Evolutionary conservation across 768 basidiomycete genomes (phyloP), one percentile per base, ranked within the genome.

Genomic region (Paxillus ammoniavirescens): DNA sequence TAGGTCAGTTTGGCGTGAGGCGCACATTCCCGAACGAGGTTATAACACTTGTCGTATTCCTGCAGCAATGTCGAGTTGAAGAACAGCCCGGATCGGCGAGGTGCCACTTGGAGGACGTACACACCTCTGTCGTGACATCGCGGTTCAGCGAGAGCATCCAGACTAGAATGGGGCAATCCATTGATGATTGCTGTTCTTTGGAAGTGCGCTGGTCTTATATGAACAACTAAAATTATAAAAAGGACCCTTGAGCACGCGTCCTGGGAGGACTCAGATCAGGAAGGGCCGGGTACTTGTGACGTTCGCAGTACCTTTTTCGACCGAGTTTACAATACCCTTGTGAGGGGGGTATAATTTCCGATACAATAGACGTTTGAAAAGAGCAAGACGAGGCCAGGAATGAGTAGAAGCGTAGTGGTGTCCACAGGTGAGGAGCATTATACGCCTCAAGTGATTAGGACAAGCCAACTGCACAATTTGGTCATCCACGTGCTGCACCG

Each of bases 141-240:
- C 88, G 76, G 60, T 89, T 89, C 65, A 89, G 70, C 5, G 85
- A 86, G 47, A 91, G 72, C 84, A 89, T 89, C 88, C 88, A 91
- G 21, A 88, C 83, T 26, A 91, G 77, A 56, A 90, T 82, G 10
- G 86, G 85, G 65, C 81, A 84, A 52, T 85, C 83, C 73, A 78
- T 70, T 8, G 59, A 15, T n/a, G 38, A 35, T 33, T 30, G 42
- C 43, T 18, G 35, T 13, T 31, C 21, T 37, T 52, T 21, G 9
- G 5, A 30, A 14, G 9, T 12, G 43, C 9, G 10, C 12, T 31
- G 21, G 17, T 51, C 53, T 50, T 42, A 41, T 43, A 49, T 37
- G 36, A 45, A 55, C 47, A 40, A 47, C 42, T 47, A 23, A 17
- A 44, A 8, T 44, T 31, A 47, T 30, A 12, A 3, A 43, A 35